Evolutionary conservation across 768 basidiomycete species (phyloP), one percentile per base, ranked within the genome.

Genomic region (Tylopilus felleus): DNA sequence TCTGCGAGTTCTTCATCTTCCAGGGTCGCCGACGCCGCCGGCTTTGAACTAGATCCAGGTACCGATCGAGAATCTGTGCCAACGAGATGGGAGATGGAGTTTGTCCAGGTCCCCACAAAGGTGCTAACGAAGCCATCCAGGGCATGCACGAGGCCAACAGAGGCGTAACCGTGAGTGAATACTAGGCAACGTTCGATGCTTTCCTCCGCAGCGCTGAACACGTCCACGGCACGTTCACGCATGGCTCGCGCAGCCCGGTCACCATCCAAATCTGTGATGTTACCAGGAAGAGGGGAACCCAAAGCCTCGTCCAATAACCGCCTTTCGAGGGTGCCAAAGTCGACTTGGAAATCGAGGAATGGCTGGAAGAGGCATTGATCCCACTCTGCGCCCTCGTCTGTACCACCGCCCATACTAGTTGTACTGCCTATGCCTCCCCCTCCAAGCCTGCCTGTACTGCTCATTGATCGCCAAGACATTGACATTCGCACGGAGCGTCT

Each of bases 311-410:
- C 80, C 51, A 98, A 73, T 47, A 83, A 78, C 8, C 84, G 80
- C 33, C 80, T 77, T 70, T 99, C 97, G 31, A 97, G 75, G 1
- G 77, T 73, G 0, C 82, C 81, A 69, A 98, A 98, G 51, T 95
- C 88, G 17, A 83, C 76, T 62, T 98, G 96, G 57, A 88, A 87
- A 62, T 95, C 90, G 23, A 96, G 78, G 74, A 98, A 98, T 2
- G 96, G 93, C 66, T 95, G 93, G 67, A 94, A 97, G 16, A 99
- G 75, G 47, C 88, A 86, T 51, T 86, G 86, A 63, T 98, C 93
- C 97, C 97, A 98, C 53, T 86, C 85, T 60, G 46, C 53, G 14
- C 59, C 67, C 39, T 69, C 60, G n/a, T 60, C 67, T 45, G 48
- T 39, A 41, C 58, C 22, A 13, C 44, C n/a, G 12, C 41, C 17